phyloP scores from a whole-genome alignment of 768 basidiomycete genomes.

The Pisolithus albus region DNA sequence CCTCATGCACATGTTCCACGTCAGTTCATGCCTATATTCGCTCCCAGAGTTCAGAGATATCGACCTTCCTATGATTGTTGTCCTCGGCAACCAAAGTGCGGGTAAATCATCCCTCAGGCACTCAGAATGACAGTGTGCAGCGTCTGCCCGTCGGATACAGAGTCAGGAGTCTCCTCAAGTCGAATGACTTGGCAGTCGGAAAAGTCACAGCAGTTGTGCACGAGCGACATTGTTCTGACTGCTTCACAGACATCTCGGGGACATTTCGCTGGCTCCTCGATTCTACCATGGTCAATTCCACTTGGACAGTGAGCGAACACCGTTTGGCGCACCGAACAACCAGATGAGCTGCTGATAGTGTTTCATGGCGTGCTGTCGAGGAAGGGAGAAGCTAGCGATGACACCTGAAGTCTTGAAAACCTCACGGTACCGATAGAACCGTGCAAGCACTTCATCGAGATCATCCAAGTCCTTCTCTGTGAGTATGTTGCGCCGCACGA shows the following conservation, averaged over 20 bases:
- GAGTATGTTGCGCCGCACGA: constrained; percentile 13
- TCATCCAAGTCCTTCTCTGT: constrained; percentile 10
- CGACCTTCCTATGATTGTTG: too few relatives aligned
- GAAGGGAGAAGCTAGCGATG: too few relatives aligned
- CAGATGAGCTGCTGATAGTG: constrained; percentile 21
- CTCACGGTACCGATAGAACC: too few relatives aligned
- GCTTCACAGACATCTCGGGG: constrained; percentile 89
- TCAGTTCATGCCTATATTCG: too few relatives aligned
- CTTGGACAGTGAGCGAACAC: constrained; percentile 94
- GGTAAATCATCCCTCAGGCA: too few relatives aligned
- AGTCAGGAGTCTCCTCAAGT: constrained; percentile 95
- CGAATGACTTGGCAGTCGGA: constrained; percentile 93
- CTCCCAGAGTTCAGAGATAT: too few relatives aligned
- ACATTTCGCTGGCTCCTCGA: constrained; percentile 86
- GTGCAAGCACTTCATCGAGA: constrained; percentile 12
- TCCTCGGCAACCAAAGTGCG: too few relatives aligned
- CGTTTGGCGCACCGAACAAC: constrained; percentile 30
- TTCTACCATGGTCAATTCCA: constrained; percentile 96
- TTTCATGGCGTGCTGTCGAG: too few relatives aligned
- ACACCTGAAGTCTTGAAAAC: too few relatives aligned
- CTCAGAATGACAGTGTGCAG: constrained; percentile 96
- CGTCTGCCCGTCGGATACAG: constrained; percentile 96
- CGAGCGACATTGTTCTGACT: constrained; percentile 85
- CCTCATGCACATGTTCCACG: too few relatives aligned
- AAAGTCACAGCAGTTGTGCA: constrained; percentile 97